These are phyloP conservation scores for Neurospora sp. DNA, from an alignment of 495 filamentous ascomycete genomes.

Conservation along the genomic window DNA sequence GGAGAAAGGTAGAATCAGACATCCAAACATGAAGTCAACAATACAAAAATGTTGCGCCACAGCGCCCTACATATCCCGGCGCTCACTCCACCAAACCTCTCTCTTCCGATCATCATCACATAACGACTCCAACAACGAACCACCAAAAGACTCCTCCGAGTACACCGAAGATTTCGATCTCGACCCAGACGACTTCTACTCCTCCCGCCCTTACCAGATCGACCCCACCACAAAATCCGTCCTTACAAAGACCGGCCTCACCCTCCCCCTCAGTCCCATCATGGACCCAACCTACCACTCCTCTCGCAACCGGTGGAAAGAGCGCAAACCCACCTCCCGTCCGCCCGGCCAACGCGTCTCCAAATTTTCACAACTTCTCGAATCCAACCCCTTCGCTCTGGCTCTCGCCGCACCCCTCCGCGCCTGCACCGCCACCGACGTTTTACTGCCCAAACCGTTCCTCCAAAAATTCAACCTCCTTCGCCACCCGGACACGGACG, in stretches of 20 bases:
- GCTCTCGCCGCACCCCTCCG: constrained; percentile 60
- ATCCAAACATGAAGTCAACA: neutral
- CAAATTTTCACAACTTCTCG: neutral
- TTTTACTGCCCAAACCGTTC: constrained; percentile 50
- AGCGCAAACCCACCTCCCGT: neutral
- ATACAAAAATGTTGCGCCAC: neutral
- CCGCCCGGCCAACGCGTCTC: neutral
- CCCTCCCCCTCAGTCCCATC: neutral
- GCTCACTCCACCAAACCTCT: neutral
- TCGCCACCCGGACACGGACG: constrained; percentile 42
- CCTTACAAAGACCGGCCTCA: neutral
- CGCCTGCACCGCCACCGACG: constrained; percentile 46
- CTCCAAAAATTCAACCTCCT: constrained; percentile 52
- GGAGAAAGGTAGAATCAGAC: neutral
- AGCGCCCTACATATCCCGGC: neutral
- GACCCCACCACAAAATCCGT: neutral
- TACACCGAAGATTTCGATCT: neutral
- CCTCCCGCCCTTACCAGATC: neutral
- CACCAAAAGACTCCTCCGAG: neutral
- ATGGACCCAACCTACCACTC: neutral
- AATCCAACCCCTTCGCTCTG: constrained; percentile 20
- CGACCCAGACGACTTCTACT: neutral
- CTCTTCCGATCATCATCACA: neutral
- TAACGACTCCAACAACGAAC: neutral
- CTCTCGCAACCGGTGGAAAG: neutral